Evolutionary conservation across 75 land plant genomes (phyloP), one percentile per base, ranked within the genome.

Genomic region (Cryptomeria japonica): DNA sequence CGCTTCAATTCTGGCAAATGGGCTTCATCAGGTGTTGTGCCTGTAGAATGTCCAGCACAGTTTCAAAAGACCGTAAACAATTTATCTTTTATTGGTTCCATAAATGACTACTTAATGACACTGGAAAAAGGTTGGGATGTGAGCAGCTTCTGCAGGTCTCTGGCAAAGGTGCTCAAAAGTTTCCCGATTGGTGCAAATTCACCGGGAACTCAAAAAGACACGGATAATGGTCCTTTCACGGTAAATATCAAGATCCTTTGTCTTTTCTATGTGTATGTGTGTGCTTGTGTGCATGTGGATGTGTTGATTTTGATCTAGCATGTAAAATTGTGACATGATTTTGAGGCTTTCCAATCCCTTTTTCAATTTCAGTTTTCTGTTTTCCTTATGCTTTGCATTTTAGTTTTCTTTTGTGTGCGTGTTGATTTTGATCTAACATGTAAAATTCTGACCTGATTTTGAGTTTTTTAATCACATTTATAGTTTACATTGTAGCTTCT

Each of bases 81-180:
- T 90, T 84, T 91, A 49, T 91, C 96, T 80, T 53, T 92, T 88
- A 72, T 92, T 84, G 94, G 93, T 82, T 92, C 96, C 31, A 90
- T 96, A 49, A 95, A 93, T 87, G 95, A 97, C 32, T 98, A 90
- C 84, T 87, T 97, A 61, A 83, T 92, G 36, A 89, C 94, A 64
- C 89, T 98, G 49, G 92, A 92, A 51, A 94, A 93, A 92, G 91
- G 93, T 76, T 98, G 99, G 99, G 94, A 96, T 87, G 46, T 94
- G 79, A 88, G 91, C 28, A 91, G 91, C 78, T 98, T 86, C 86
- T 90, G 95, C 25, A 94, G 88, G 87, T 91, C 99, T 88, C 94
- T 98, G 41, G 79, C 90, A 55, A 98, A 95, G 88, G 94, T 88
- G 80, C 91, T 96, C 76, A 97, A 94, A 91, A 86, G 92, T 49